Percentiles rank a stretch among this genome's conserved stretches.
Evolutionary conservation across 1,139 yeast genomes (phyloP).

Genomic region (Pneumocystis sp.): DNA sequence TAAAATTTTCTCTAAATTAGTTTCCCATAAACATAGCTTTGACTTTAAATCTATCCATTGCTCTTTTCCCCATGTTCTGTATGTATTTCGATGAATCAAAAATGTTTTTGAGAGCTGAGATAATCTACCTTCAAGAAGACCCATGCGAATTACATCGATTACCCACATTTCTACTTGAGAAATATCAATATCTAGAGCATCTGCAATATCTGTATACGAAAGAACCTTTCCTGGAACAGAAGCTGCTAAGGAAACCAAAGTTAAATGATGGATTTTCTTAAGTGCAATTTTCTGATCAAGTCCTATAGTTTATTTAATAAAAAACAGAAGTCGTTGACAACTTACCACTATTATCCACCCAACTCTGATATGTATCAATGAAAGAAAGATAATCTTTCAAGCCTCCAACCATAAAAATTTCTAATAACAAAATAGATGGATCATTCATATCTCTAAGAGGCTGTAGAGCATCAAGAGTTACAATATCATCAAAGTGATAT

Average conservation of each 20-base stretch:
- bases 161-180: conserved; percentile 29
- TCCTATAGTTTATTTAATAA: conserved; percentile 8
- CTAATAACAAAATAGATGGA: conserved; percentile 21
- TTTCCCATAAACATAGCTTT: conserved; percentile 27
- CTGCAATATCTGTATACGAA: conserved; percentile 24
- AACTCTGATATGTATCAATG: conserved; percentile 4
- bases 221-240: conserved; percentile 17
- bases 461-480: conserved; percentile 23
- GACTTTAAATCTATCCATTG: conserved; percentile 28
- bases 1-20: conserved; percentile 24
- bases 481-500: conserved; percentile 21
- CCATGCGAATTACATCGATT: conserved; percentile 31
- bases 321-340: conserved; percentile 5
- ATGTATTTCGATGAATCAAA: conserved; percentile 27
- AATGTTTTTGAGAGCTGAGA: conserved; percentile 27
- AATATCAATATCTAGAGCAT: conserved; percentile 23
- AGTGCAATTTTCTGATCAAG: conserved; percentile 19
- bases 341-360: background rate
- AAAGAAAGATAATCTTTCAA: conserved; percentile 17
- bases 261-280: conserved; percentile 16
- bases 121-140: conserved; percentile 31
- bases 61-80: conserved; percentile 26
- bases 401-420: conserved; percentile 24
- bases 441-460: conserved; percentile 16
- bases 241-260: conserved; percentile 17